Base-by-base conservation (phyloP, 495 filamentous ascomycete genomes). In the Daldinia decipiens region DNA sequence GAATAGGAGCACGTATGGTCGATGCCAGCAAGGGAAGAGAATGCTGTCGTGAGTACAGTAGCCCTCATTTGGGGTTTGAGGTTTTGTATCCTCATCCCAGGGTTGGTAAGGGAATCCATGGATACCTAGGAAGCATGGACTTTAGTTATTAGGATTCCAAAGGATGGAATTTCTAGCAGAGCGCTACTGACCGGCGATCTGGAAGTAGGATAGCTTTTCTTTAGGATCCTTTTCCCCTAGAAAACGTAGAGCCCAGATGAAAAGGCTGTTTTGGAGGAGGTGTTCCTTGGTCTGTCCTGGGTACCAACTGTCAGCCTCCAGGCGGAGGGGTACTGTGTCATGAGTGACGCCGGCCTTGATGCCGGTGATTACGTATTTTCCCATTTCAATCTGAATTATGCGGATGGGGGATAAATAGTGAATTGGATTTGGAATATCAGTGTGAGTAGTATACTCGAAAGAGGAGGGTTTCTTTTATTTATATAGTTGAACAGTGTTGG, bases 21-120 rank as follows among this genome's bases (percentile, higher is more conserved):
- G 53, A 56, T 56, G 53, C 53, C 53, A 56, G 31, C 53, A 56
- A 56, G 53, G 53, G 9, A 56, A 56, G 2, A 56, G 53, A 17
- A 56, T 29, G n/a, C 53, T 56, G 13, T 56, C 53, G 32, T 56
- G 53, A 19, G 53, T 56, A 8, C 53, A 56, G 31, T 56, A 56
- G 1, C 53, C 53, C 26, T 56, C n/a, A 36, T 34, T 21, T 9
- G 0, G 11, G 17, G 53, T 56, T 29, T 56, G 15, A 9, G 31
- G 0, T 1, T 31, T 1, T 0, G 52, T 55, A 19, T 55, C 3
- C 31, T 56, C 53, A 8, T 56, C 53, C 53, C 53, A 56, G 3
- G 53, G 29, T 17, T 32, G 8, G n/a, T 32, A 56, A 13, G 53
- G 53, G 1, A n/a, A 56, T 11, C 53, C 53, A 56, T 56, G 53